phyloP scores from a whole-genome alignment of 2,329 filamentous ascomycete species.

The Arthrobotrys musiformis region DNA sequence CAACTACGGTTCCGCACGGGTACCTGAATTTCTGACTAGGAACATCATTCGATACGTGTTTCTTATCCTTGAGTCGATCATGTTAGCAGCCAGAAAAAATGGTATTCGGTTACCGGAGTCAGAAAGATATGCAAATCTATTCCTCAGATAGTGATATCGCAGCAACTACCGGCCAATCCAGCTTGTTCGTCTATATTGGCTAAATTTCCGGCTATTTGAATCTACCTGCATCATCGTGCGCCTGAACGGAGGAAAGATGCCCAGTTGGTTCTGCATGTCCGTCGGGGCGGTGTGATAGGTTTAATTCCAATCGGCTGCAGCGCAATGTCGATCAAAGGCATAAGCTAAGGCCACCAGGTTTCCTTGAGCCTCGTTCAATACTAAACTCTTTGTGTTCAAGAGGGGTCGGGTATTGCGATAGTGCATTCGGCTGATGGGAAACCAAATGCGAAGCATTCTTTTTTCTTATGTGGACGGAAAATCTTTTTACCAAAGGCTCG shows the following conservation, averaged over 20 bases:
- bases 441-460: too few species aligned
- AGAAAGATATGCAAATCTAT: neutral
- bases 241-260: neutral
- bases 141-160: neutral
- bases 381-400: too few species aligned
- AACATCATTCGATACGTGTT: neutral
- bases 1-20: slow-evolving; percentile 27
- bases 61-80: slow-evolving; percentile 37
- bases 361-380: neutral
- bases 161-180: neutral
- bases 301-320: neutral
- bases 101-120: neutral
- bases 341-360: neutral
- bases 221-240: neutral
- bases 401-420: too few species aligned
- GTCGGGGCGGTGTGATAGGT: neutral
- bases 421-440: too few species aligned
- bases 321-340: neutral
- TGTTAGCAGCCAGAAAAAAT: neutral
- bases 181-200: neutral
- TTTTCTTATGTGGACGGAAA: too few species aligned
- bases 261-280: neutral
- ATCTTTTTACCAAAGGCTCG: too few species aligned
- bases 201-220: slow-evolving; percentile 30
- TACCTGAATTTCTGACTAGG: slow-evolving; percentile 31